Evolutionary conservation across 345 rosid species (phyloP), one percentile per base, ranked within the genome.

Genomic region (Geranium rotundifolium): DNA sequence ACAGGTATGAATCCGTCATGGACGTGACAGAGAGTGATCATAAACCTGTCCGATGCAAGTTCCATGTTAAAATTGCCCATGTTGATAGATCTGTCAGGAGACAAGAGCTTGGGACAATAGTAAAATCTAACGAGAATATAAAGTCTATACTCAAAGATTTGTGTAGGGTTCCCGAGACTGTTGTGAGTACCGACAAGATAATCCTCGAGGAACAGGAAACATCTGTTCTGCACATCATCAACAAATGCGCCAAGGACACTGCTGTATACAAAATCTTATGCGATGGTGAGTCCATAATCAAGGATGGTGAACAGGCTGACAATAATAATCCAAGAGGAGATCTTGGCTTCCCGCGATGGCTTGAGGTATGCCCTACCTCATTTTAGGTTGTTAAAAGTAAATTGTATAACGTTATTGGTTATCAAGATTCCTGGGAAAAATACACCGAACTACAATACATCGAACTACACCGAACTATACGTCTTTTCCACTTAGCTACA

Each of bases 1-100:
- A 58, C 73, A 95, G 99, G 81, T 95, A 95, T 49, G 96, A 82
- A 59, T 95, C 97, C 63, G 82, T 88, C 80, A 95, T 95, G 99
- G 99, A 90, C 49, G 97, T 95, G 23, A 85, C 77, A 2, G 99
- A 88, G 74, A 95, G 99, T 52, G 97, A 95, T 69, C 99, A 95
- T 80, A 88, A 90, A 74, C 99, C 99, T 0, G 97, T 95, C 16
- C 93, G 95, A n/a, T 88, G 97, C 68, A 95, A 95, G 71, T 86
- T 88, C 76, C 83, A 82, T 76, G 82, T 82, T 49, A 79, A 86
- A 71, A 77, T 95, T 72, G 86, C 87, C 18, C 95, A 95, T 49
- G 89, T 74, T 58, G 97, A 95, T 76, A 84, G 97, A 78, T 95
- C 99, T 52, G 86, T 84, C 41, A 81, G 97, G 79, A 81, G 99